These are phyloP conservation scores for Parastagonospora avenae DNA, from an alignment of 2,329 filamentous ascomycete species.

Conservation along the genomic window DNA sequence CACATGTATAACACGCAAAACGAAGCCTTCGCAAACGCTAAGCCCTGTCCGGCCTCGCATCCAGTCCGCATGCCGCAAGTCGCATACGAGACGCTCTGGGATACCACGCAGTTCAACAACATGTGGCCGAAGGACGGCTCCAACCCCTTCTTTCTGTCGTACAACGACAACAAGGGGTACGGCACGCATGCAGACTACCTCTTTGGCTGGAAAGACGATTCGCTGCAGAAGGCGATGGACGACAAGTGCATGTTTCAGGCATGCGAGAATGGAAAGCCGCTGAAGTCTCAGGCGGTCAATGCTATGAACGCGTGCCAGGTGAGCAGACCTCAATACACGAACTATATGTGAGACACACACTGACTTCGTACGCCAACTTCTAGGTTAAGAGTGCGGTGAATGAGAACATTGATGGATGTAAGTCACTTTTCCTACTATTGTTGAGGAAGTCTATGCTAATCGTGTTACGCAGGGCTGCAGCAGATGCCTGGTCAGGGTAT, in stretches of 20 bases:
- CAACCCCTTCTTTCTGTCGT: conserved; percentile 34
- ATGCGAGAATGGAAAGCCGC: conserved; percentile 24
- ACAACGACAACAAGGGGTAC: conserved; percentile 32
- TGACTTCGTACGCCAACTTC: too few species aligned
- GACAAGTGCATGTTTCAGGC: conserved; percentile 31
- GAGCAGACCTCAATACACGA: too few species aligned
- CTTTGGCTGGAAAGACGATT: conserved; percentile 38
- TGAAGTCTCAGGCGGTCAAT: conserved; percentile 26
- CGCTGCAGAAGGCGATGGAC: conserved; percentile 33
- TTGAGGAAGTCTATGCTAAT: background rate
- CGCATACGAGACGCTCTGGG: conserved; percentile 36
- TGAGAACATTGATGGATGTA: conserved; percentile 33
- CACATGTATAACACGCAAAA: conserved; percentile 34
- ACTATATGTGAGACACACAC: too few species aligned
- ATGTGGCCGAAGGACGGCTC: conserved; percentile 34
- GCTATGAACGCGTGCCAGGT: conserved; percentile 34
- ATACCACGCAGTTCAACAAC: conserved; percentile 35
- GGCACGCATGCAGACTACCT: conserved; percentile 38
- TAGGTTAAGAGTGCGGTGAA: conserved; percentile 24
- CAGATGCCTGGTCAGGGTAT: conserved; percentile 3
- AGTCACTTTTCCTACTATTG: conserved; percentile 2
- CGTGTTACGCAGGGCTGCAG: background rate
- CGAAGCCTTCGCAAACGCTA: conserved; percentile 25
- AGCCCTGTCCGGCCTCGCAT: conserved; percentile 30
- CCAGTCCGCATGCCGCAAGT: conserved; percentile 33